Percentiles rank a stretch among this genome's conserved stretches.
These are phyloP conservation scores for Hypocreales sp. DNA, from an alignment of 2,329 filamentous ascomycete genomes.

Conservation along the genomic window DNA sequence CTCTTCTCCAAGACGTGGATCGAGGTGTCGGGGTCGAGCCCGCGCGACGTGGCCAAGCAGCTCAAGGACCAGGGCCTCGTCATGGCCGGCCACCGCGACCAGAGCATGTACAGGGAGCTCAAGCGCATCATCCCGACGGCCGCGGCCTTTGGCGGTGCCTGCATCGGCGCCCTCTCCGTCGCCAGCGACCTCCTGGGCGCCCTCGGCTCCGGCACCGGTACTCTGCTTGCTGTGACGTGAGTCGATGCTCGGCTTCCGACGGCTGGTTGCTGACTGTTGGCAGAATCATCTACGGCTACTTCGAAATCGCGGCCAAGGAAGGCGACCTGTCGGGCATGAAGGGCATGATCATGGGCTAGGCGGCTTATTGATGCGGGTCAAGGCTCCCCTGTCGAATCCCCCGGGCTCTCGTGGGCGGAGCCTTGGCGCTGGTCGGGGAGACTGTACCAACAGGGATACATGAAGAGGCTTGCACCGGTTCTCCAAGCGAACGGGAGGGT, in stretches of 20 bases:
- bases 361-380: no score
- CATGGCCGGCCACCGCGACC: slow-evolving; percentile 98
- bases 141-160: slow-evolving; percentile 94
- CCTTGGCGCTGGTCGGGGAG: no score
- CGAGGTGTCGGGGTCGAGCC: slow-evolving; percentile 94
- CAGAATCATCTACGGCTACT: slow-evolving; percentile 98
- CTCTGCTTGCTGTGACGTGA: slow-evolving; percentile 95
- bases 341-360: slow-evolving; percentile 59
- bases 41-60: slow-evolving; percentile 97
- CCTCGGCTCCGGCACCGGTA: slow-evolving; percentile 92
- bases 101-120: slow-evolving; percentile 99
- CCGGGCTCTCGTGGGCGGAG: no score
- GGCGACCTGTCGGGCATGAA: slow-evolving; percentile 80
- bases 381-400: no score
- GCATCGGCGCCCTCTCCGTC: slow-evolving; percentile 94
- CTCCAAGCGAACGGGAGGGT: no score
- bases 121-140: slow-evolving; percentile 98
- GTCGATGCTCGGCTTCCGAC: slow-evolving; percentile 19
- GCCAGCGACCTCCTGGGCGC: slow-evolving; percentile 91
- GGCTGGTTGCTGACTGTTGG: slow-evolving; percentile 1
- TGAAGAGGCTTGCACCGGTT: no score
- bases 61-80: slow-evolving; percentile 99
- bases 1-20: slow-evolving; percentile 99
- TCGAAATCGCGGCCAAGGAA: slow-evolving; percentile 98
- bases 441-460: no score